These are phyloP conservation scores for Bothia castanella DNA, from an alignment of 1,284 basidiomycete genomes.

Conservation along the genomic window DNA sequence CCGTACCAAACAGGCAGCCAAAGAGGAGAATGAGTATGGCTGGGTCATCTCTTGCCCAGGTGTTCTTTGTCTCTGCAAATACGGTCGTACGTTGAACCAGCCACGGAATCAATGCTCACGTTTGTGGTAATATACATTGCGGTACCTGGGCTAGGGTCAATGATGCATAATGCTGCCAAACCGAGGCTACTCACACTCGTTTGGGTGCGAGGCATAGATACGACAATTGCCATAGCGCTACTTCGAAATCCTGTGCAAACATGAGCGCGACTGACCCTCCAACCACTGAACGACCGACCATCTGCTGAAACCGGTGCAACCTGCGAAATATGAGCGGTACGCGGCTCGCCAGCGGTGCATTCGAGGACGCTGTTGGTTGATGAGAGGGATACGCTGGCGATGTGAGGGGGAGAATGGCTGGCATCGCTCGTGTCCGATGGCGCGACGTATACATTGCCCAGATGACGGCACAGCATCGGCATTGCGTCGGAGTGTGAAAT, in stretches of 20 bases:
- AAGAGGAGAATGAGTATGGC: conserved; percentile 85
- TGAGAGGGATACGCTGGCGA: conserved; percentile 39
- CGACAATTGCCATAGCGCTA: conserved; percentile 90
- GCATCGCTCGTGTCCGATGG: no score
- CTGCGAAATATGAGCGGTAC: conserved; percentile 77
- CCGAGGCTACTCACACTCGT: conserved; percentile 68
- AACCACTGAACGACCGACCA: conserved; percentile 48
- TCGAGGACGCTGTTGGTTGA: conserved; percentile 37
- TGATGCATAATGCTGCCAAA: conserved; percentile 2
- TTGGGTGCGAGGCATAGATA: conserved; percentile 88
- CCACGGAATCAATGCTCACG: conserved; percentile 40
- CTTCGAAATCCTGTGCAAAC: conserved; percentile 80
- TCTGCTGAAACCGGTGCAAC: conserved; percentile 77
- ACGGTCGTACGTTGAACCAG: neutral
- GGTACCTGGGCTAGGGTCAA: conserved; percentile 52
- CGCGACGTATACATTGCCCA: no score
- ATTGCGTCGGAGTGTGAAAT: conserved; percentile 20
- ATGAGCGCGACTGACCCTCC: neutral
- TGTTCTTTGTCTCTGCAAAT: conserved; percentile 88
- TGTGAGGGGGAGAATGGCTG: conserved; percentile 50
- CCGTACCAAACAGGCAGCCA: conserved; percentile 68
- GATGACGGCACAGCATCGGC: conserved; percentile 36
- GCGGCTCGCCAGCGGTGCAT: conserved; percentile 45
- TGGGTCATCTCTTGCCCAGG: conserved; percentile 94
- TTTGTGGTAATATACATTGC: conserved; percentile 91